Percentiles rank a stretch among this genome's conserved stretches.
Evolutionary conservation across 768 basidiomycete genomes (phyloP).

Genomic region (Suillus ampliporus): DNA sequence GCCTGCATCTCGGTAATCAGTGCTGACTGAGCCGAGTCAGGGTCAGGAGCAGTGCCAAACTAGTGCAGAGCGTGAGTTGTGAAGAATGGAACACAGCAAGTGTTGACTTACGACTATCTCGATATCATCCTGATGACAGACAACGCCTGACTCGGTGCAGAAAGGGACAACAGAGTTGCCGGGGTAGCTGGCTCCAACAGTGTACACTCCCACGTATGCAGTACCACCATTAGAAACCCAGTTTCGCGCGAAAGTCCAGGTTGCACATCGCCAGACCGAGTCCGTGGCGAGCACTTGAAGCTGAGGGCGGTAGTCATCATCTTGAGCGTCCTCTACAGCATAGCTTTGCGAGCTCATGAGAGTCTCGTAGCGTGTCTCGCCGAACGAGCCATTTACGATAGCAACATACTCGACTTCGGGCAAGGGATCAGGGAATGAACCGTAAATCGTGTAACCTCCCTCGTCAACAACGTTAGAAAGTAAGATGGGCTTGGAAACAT

Average conservation of each 20-base stretch:
- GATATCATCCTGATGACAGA: conserved; percentile 87
- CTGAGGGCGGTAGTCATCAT: conserved; percentile 48
- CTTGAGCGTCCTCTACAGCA: conserved; percentile 33
- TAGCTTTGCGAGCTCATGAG: conserved; percentile 57
- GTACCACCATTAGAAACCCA: conserved; percentile 69
- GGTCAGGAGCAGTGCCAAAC: conserved; percentile 62
- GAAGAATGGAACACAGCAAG: conserved; percentile 2
- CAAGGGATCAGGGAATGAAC: conserved; percentile 45
- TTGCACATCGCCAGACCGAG: conserved; percentile 70
- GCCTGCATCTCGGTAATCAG: conserved; percentile 71
- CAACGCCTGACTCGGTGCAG: conserved; percentile 59
- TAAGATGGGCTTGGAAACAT: conserved; percentile 67
- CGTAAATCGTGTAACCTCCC: conserved; percentile 67
- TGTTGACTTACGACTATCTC: conserved; percentile 65
- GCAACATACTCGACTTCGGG: conserved; percentile 42
- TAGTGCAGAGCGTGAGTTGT: conserved; percentile 18
- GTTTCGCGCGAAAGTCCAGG: conserved; percentile 71
- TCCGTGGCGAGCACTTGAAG: conserved; percentile 69
- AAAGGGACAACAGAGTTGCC: conserved; percentile 60
- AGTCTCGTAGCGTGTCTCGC: conserved; percentile 45
- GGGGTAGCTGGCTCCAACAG: conserved; percentile 73
- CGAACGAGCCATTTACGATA: conserved; percentile 52
- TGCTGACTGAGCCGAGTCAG: conserved; percentile 59
- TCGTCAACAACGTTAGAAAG: conserved; percentile 77
- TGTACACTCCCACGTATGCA: conserved; percentile 71